Percentiles rank a stretch among this genome's conserved stretches.
Conservation (phyloP, 257 asterid genomes). For the Capsicum rhomboideum region DNA sequence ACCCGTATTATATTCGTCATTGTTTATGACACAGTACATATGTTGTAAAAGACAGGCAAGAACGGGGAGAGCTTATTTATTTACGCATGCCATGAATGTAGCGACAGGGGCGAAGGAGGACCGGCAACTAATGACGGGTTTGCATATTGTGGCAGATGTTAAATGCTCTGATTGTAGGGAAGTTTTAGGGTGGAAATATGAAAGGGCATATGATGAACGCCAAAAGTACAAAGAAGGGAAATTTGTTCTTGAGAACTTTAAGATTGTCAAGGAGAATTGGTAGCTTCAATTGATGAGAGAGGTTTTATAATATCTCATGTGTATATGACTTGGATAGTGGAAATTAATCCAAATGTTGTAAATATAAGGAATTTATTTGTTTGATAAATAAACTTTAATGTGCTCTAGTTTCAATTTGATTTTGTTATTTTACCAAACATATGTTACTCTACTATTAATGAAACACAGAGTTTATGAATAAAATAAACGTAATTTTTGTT, state of each 20-base stretch:
- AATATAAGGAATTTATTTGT: background rate
- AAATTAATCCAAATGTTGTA: background rate
- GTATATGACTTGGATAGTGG: background rate
- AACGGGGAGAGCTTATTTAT: slow-evolving; percentile 49
- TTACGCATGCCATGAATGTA: slow-evolving; percentile 38
- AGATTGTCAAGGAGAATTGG: slow-evolving; percentile 36
- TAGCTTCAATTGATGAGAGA: no score
- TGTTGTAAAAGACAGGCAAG: slow-evolving; percentile 21
- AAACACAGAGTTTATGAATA: no score
- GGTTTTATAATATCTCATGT: background rate
- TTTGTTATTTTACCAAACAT: no score
- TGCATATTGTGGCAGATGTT: slow-evolving; percentile 49
- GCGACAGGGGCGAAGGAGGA: slow-evolving; percentile 31
- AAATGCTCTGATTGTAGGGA: slow-evolving; percentile 46
- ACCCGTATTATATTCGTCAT: rapidly evolving
- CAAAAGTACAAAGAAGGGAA: slow-evolving; percentile 59
- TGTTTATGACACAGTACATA: background rate
- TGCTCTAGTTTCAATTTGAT: background rate
- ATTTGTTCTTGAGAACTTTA: slow-evolving; percentile 41
- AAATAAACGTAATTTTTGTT: no score
- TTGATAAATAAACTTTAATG: background rate
- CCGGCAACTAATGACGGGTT: slow-evolving; percentile 42
- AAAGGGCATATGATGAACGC: slow-evolving; percentile 37
- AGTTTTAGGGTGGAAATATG: slow-evolving; percentile 57
- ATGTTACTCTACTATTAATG: no score